These are phyloP conservation scores for Corrigiola litoralis DNA, from an alignment of 179 eudicot genomes.

Conservation along the genomic window DNA sequence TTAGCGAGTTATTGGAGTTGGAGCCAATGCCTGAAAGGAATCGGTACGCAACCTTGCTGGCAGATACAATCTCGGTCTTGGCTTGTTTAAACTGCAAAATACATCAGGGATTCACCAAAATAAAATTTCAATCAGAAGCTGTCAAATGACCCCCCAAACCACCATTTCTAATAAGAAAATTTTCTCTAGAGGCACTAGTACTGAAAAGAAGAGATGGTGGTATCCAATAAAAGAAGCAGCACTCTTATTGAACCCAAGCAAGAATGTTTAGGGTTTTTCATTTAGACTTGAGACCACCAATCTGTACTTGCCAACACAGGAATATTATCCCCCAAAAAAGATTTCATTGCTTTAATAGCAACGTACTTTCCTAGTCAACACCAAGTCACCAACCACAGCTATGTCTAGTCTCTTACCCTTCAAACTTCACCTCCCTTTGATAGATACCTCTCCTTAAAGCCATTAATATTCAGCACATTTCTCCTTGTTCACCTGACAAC, in stretches of 20 bases:
- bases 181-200: too few species aligned
- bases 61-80: conserved; percentile 82
- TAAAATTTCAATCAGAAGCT: neutral
- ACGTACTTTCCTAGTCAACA: too few species aligned
- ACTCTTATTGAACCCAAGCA: too few species aligned
- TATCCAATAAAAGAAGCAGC: too few species aligned
- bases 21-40: conserved; percentile 51
- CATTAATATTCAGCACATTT: neutral
- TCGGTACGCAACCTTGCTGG: conserved; percentile 84
- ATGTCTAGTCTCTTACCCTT: neutral
- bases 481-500: neutral
- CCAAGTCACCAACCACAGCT: neutral
- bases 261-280: too few species aligned
- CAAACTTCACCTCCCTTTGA: neutral
- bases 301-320: too few species aligned
- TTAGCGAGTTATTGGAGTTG: conserved; percentile 45
- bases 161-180: too few species aligned
- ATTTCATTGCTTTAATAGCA: neutral
- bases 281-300: too few species aligned
- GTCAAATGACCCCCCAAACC: too few species aligned
- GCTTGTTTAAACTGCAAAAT: conserved; percentile 73
- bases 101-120: neutral
- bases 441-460: neutral
- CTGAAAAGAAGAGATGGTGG: too few species aligned
- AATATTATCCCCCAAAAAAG: neutral